A percentile compares a stretch with the other conserved stretches of the same genome.
phyloP scores from a whole-genome alignment of 2,329 filamentous ascomycete genomes.

The Ophiostoma sp. region DNA sequence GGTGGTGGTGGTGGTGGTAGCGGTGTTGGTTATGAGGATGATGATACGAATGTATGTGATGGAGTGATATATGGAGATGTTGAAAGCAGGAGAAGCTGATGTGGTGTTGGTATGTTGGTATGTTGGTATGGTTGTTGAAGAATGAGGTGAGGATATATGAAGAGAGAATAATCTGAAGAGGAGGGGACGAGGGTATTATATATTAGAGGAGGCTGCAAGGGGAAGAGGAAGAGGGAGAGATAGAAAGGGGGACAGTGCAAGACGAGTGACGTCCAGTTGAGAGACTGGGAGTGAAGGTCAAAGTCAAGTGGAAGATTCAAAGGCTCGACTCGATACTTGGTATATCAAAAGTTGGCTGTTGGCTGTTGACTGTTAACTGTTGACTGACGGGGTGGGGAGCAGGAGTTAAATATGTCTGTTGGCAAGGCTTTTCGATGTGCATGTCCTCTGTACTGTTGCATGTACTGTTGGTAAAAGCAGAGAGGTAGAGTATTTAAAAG shows the following conservation, averaged over 20 bases:
- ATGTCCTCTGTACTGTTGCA: neutral
- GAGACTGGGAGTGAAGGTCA: neutral
- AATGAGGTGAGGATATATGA: neutral
- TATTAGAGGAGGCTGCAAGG: neutral
- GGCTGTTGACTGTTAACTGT: neutral
- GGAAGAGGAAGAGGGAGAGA: neutral
- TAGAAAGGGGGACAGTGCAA: neutral
- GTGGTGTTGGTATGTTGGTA: neutral
- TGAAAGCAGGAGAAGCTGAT: neutral
- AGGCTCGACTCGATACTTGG: neutral
- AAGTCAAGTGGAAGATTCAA: neutral
- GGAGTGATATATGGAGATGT: neutral
- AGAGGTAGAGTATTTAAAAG: neutral
- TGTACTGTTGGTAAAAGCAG: neutral
- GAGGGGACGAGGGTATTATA: conserved; percentile 6
- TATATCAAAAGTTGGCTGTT: neutral
- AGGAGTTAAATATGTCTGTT: conserved; percentile 9
- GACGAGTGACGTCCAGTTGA: conserved; percentile 1
- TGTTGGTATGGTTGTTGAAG: neutral
- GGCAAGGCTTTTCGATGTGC: conserved; percentile 1
- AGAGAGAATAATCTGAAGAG: neutral
- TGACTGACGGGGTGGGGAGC: neutral
- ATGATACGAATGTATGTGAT: neutral
- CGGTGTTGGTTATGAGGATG: neutral
- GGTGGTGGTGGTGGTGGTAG: neutral